These are phyloP conservation scores for Alternaria burnsii DNA, from an alignment of 2,329 filamentous ascomycete species.

Conservation along the genomic window DNA sequence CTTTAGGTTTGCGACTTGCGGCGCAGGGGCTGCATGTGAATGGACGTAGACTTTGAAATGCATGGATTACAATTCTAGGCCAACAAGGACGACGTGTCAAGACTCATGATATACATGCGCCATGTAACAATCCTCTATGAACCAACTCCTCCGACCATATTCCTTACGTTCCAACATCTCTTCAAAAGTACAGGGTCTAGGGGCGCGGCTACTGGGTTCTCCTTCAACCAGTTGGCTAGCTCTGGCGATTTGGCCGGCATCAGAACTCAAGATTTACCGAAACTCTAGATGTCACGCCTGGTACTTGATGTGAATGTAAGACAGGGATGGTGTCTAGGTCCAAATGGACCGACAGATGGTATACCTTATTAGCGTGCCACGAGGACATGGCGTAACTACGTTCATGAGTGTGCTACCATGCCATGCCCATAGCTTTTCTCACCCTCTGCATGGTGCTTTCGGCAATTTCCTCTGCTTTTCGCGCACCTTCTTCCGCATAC, in stretches of 20 bases:
- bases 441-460: constrained; percentile 56
- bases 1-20: neutral
- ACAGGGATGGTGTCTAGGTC: neutral
- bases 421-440: constrained; percentile 29
- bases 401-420: neutral
- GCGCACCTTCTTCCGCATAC: constrained; percentile 66
- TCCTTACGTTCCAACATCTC: too few species aligned
- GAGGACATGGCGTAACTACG: neutral
- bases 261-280: too few species aligned
- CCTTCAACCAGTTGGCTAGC: too few species aligned
- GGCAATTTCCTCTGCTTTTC: constrained; percentile 70
- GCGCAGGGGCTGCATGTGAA: neutral
- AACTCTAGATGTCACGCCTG: too few species aligned
- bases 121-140: neutral
- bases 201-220: too few species aligned
- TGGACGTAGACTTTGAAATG: constrained; percentile 1
- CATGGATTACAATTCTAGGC: neutral
- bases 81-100: neutral
- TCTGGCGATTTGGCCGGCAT: too few species aligned
- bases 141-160: too few species aligned
- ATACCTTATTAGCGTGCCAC: neutral
- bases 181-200: too few species aligned
- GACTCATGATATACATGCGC: neutral
- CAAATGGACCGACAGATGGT: neutral
- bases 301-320: too few species aligned